Conservation (phyloP, 2,329 filamentous ascomycete species). For the Berkeleyomyces rouxiae region DNA sequence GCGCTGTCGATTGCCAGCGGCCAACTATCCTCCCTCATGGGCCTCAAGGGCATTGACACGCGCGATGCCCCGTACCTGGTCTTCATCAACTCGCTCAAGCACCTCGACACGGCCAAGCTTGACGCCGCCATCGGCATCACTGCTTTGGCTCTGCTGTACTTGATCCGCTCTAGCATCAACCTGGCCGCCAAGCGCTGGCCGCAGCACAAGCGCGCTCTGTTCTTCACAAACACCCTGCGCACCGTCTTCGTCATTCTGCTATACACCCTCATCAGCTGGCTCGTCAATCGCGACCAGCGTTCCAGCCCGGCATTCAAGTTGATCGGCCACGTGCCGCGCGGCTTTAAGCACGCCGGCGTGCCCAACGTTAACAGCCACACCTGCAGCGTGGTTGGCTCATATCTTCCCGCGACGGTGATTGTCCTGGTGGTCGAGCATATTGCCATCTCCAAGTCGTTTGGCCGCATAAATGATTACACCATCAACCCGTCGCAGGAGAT, state of each 20-base stretch:
- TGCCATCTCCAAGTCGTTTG: slow-evolving; percentile 69
- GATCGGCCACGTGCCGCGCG: slow-evolving; percentile 61
- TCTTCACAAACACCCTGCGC: slow-evolving; percentile 81
- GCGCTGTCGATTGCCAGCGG: slow-evolving; percentile 76
- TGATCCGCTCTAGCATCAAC: slow-evolving; percentile 51
- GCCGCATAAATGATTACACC: slow-evolving; percentile 63
- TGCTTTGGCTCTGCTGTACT: slow-evolving; percentile 60
- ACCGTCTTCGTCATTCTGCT: slow-evolving; percentile 83
- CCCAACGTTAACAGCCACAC: slow-evolving; percentile 44
- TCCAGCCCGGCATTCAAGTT: slow-evolving; percentile 55
- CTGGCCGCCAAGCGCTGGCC: slow-evolving; percentile 53
- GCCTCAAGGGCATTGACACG: slow-evolving; percentile 57
- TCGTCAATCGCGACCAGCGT: slow-evolving; percentile 55
- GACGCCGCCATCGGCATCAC: slow-evolving; percentile 83
- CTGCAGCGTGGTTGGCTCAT: slow-evolving; percentile 43
- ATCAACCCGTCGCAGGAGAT: slow-evolving; percentile 68
- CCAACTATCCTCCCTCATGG: slow-evolving; percentile 69
- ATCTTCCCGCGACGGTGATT: slow-evolving; percentile 59
- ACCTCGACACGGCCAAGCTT: slow-evolving; percentile 48
- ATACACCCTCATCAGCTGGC: slow-evolving; percentile 80
- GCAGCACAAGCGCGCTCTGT: slow-evolving; percentile 54
- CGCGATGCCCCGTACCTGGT: slow-evolving; percentile 66
- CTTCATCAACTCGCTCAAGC: slow-evolving; percentile 65
- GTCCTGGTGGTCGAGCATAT: slow-evolving; percentile 70
- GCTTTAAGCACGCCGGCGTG: slow-evolving; percentile 54